A percentile compares a stretch with the other conserved stretches of the same genome.
Conservation (phyloP, 495 filamentous ascomycete species). For the Aspergillus cavernicola region DNA sequence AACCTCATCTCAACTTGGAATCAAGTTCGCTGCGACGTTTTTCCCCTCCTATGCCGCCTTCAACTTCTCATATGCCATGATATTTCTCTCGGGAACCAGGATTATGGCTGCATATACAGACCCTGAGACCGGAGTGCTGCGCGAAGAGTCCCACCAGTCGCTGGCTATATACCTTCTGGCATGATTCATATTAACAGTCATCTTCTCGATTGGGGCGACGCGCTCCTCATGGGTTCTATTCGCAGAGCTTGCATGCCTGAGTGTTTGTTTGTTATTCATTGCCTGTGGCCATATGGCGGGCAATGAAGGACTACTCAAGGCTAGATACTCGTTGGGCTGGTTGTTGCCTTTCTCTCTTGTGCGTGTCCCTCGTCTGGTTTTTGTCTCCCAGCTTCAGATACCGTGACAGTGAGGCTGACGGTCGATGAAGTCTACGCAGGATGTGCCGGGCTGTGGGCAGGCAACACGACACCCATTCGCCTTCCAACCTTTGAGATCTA, state of each 20-base stretch:
- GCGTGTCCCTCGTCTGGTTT: neutral
- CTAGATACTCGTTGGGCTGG: neutral
- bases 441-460: neutral
- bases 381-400: neutral
- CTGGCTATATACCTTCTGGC: neutral
- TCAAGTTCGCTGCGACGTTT: neutral
- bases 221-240: neutral
- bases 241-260: neutral
- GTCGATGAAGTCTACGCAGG: neutral
- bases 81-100: neutral
- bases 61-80: conserved; percentile 6
- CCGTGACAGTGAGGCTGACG: too few relatives aligned
- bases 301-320: neutral
- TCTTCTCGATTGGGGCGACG: neutral
- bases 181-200: neutral
- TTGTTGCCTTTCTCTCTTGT: neutral
- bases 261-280: neutral
- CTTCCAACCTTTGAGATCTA: neutral
- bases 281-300: neutral
- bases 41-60: neutral
- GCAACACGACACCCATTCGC: neutral
- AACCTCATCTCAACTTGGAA: neutral
- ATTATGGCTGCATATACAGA: neutral
- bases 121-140: neutral
- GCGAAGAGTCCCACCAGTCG: neutral